phyloP scores from a whole-genome alignment of 2,329 filamentous ascomycete genomes.

The Cercospora berteroae region DNA sequence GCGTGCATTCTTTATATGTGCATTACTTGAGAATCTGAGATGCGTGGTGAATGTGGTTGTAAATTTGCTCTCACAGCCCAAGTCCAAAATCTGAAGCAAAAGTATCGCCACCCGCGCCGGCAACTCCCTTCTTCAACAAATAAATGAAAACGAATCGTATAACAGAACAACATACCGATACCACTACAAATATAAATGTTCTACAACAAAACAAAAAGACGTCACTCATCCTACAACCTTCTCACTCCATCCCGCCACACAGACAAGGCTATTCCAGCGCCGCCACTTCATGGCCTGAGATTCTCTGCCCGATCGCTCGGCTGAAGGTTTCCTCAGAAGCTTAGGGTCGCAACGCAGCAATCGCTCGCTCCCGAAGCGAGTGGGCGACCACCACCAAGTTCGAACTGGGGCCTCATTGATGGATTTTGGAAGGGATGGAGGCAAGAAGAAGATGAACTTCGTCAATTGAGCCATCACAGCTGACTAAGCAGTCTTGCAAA shows the following conservation, averaged over 20 bases:
- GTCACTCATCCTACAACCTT: conserved; percentile 35
- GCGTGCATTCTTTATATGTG: no score
- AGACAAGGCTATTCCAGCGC: conserved; percentile 51
- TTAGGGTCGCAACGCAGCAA: conserved; percentile 50
- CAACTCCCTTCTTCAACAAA: neutral
- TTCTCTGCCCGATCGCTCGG: conserved; percentile 60
- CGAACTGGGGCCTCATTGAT: conserved; percentile 52
- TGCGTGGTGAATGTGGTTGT: neutral
- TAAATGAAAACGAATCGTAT: neutral
- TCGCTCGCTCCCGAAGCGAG: conserved; percentile 58
- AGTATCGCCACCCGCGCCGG: neutral
- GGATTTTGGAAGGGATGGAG: conserved; percentile 28
- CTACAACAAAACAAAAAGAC: conserved; percentile 30
- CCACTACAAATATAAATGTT: no score
- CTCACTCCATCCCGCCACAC: conserved; percentile 36
- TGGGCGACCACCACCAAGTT: conserved; percentile 53
- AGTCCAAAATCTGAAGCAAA: neutral
- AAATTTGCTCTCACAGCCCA: neutral
- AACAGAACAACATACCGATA: neutral
- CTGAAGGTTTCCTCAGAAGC: conserved; percentile 54
- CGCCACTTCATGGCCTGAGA: conserved; percentile 55
- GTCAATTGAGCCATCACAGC: conserved; percentile 39
- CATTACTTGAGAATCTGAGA: neutral
- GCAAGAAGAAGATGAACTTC: conserved; percentile 27
- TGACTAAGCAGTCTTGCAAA: conserved; percentile 15